Percentiles rank a stretch among this genome's conserved stretches.
Conservation (phyloP, 2,329 filamentous ascomycete genomes). For the Monilinia aucupariae region DNA sequence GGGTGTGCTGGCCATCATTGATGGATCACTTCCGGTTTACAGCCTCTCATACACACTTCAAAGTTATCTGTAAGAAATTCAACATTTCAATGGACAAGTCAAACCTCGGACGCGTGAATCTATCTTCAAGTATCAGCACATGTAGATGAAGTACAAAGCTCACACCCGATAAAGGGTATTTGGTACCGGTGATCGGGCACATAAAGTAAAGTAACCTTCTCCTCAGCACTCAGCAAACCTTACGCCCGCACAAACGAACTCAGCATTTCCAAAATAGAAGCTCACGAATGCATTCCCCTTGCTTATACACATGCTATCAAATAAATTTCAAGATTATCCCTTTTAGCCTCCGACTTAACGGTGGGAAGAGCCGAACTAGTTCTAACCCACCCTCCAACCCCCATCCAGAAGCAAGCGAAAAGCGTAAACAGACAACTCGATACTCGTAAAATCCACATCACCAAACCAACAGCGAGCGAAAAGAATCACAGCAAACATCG, state of each 20-base stretch:
- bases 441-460: background rate
- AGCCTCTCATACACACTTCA: background rate
- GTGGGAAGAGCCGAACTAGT: too few species aligned
- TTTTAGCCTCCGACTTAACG: background rate
- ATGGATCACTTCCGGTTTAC: too few species aligned
- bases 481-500: background rate
- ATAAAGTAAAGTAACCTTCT: too few species aligned
- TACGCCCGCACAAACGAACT: too few species aligned
- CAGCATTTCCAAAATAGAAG: too few species aligned
- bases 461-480: background rate
- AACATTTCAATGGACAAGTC: background rate
- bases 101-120: background rate
- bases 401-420: background rate
- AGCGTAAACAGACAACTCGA: background rate
- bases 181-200: too few species aligned
- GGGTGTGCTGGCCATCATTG: background rate
- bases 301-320: too few species aligned
- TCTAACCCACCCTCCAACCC: background rate
- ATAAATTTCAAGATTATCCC: background rate
- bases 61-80: background rate
- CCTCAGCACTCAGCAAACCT: too few species aligned
- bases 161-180: too few species aligned
- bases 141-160: too few species aligned
- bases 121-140: too few species aligned
- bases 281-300: too few species aligned